Conservation (phyloP, 2,329 filamentous ascomycete species). For the Fusarium anthophilum region DNA sequence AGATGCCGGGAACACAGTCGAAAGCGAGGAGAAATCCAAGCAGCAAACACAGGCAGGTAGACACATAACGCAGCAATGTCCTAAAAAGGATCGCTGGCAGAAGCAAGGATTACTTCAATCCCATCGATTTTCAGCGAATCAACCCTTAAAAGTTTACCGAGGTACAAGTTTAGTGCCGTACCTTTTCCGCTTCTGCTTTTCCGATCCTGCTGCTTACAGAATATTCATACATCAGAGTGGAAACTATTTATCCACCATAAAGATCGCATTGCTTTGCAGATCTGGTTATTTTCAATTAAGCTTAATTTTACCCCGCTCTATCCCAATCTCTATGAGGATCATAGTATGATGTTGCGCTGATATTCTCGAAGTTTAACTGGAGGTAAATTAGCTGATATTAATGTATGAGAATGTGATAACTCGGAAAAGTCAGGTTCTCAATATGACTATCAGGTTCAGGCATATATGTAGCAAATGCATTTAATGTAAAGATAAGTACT, state of each 20-base stretch:
- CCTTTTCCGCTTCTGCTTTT: background rate
- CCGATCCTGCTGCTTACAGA: background rate
- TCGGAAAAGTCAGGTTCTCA: background rate
- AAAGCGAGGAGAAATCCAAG: too few species aligned
- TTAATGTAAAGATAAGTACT: background rate
- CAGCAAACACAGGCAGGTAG: too few species aligned
- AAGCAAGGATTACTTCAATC: background rate
- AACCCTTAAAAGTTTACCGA: background rate
- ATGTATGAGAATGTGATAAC: too few species aligned
- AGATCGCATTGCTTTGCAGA: background rate
- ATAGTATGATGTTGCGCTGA: too few species aligned
- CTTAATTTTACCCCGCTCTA: conserved; percentile 7
- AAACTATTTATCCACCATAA: conserved; percentile 6
- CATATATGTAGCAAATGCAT: background rate
- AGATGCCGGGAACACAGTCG: too few species aligned
- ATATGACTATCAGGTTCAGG: too few species aligned
- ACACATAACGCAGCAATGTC: too few species aligned
- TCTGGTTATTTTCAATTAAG: background rate
- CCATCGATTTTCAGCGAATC: background rate
- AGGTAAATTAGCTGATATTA: background rate
- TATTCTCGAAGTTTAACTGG: background rate
- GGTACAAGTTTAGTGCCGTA: background rate
- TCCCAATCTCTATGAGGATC: background rate
- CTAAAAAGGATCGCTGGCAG: too few species aligned
- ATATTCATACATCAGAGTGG: background rate